phyloP scores from a whole-genome alignment of 306 rosid species.

The Inga leiocalycina region DNA sequence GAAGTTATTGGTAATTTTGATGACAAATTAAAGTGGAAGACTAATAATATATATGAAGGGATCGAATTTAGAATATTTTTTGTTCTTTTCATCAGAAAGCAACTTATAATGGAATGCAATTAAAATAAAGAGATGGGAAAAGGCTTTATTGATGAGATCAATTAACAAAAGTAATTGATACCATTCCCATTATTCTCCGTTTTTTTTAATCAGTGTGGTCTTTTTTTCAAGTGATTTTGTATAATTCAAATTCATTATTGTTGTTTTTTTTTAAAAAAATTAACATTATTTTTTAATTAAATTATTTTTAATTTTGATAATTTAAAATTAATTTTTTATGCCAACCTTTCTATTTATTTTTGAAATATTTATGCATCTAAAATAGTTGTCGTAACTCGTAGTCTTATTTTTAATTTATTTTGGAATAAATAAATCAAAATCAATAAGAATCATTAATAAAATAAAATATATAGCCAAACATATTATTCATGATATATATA shows the following conservation, averaged over 20 bases:
- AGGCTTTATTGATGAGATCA: neutral
- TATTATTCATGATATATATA: neutral
- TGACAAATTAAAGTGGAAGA: neutral
- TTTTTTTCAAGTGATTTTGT: neutral
- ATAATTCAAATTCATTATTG: neutral
- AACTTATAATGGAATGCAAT: neutral
- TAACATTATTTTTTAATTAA: neutral
- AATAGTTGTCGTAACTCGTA: neutral
- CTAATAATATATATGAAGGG: neutral
- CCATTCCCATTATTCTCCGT: neutral
- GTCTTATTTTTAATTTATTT: neutral
- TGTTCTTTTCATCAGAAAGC: neutral
- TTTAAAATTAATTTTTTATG: neutral
- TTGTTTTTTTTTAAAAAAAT: neutral
- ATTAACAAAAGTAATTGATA: neutral
- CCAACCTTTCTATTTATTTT: neutral
- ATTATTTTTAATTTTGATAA: too few species aligned
- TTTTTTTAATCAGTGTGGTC: neutral
- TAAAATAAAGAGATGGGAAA: slow-evolving; percentile 1
- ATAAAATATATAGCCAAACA: neutral
- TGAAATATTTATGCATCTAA: neutral
- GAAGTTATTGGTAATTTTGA: slow-evolving; percentile 11
- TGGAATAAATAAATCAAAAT: neutral
- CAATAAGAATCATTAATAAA: neutral
- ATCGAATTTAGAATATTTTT: neutral